Evolutionary conservation across 2,329 filamentous ascomycete genomes (phyloP), one percentile per base, ranked within the genome.

Genomic region (Beauveria pseudobassiana): DNA sequence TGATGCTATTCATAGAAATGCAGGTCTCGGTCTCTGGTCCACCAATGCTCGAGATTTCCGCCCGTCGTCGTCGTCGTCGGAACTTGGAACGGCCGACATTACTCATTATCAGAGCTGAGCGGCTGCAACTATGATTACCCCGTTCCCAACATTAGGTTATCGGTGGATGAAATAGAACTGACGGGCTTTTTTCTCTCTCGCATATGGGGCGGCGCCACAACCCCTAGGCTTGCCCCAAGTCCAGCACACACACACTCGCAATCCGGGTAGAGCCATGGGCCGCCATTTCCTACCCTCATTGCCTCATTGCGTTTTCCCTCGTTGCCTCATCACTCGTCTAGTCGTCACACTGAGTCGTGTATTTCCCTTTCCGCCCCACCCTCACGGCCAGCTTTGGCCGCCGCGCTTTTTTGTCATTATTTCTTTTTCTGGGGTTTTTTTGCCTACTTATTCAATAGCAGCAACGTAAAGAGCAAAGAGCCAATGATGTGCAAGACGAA

Each of bases 1-100:
- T 48, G 53, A 34, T 40, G 60, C 60, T 62, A 62, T 62, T 62
- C 45, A 57, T 62, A 62, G 53, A 62, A 43, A 56, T 61, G 59
- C 52, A 61, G 34, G 52, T 60, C 40, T 60, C 49, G 58, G 49
- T 30, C n/a, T 42, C 49, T 40, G 58, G 20, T 4, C 22, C 22
- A 22, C 22, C 22, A 24, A 24, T 24, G 22, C 22, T 24, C 22
- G 22, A 24, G 22, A 24, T 24, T 50, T 30, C 28, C 28, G 30
- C 28, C 28, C 28, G 2, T 9, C 9, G 22, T 22, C 30, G 10
- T 34, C 30, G 10, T 34, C 30, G 30, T 34, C 30, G 30, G 30
- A 34, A 34, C 30, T 12, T 34, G 30, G 10, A 34, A 34, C 10
- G 30, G 30, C 30, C 30, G 30, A 34, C 30, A 34, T 34, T 34